Percentiles rank a stretch among this genome's conserved stretches.
Conservation (phyloP, 2,329 filamentous ascomycete genomes). For the Diaporthe citriasiana region DNA sequence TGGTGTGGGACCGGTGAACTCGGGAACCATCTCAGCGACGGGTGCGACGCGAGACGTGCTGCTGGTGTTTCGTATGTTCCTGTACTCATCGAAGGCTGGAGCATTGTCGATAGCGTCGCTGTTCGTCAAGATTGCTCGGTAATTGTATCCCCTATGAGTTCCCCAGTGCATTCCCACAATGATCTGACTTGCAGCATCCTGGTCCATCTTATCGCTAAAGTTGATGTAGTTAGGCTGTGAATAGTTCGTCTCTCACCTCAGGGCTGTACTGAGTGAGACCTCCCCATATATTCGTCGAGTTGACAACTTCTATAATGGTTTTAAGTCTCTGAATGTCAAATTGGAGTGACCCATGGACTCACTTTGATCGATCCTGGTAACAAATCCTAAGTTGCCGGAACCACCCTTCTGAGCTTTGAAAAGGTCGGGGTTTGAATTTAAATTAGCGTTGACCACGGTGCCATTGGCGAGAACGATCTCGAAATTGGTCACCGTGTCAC, state of each 20-base stretch:
- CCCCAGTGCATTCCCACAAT: conserved; percentile 14
- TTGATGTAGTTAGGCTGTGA: conserved; percentile 19
- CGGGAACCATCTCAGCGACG: conserved; percentile 16
- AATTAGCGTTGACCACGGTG: conserved; percentile 57
- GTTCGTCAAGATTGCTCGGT: conserved; percentile 14
- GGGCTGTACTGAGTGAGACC: conserved; percentile 2
- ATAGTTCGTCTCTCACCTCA: background rate
- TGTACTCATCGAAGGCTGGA: conserved; percentile 24
- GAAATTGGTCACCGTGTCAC: conserved; percentile 60
- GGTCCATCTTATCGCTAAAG: background rate
- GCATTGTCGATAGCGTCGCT: conserved; percentile 11
- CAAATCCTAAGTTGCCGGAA: conserved; percentile 58
- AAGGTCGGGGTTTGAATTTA: conserved; percentile 55
- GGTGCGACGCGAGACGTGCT: conserved; percentile 18
- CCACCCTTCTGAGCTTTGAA: conserved; percentile 62
- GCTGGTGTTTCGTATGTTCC: background rate
- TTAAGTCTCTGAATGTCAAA: background rate
- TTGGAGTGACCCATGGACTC: conserved; percentile 33
- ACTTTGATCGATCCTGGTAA: conserved; percentile 49
- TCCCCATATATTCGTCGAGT: background rate
- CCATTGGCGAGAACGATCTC: conserved; percentile 64
- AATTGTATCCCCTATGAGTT: background rate
- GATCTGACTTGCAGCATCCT: conserved; percentile 14
- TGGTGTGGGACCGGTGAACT: conserved; percentile 28
- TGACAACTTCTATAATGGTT: background rate